Percentiles rank a stretch among this genome's conserved stretches.
Conservation (phyloP, 768 basidiomycete species). For the Macrocybe gigantea region DNA sequence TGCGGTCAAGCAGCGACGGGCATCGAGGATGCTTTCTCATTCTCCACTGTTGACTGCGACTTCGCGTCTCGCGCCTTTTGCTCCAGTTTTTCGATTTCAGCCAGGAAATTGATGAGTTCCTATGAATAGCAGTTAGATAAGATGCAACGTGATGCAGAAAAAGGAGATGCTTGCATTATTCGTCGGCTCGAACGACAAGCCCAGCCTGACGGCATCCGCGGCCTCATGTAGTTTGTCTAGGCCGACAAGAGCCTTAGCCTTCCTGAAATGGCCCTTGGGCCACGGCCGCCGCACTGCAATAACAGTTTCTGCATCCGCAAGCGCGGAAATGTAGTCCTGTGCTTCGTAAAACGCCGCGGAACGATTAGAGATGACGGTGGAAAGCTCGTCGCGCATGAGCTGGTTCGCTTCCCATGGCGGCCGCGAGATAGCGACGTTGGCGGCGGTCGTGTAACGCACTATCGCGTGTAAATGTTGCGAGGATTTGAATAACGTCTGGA, state of each 20-base stretch:
- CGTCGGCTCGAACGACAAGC: slow-evolving; percentile 74
- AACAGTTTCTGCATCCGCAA: slow-evolving; percentile 90
- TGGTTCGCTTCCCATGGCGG: slow-evolving; percentile 87
- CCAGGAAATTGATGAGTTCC: slow-evolving; percentile 13
- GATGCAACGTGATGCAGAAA: slow-evolving; percentile 5
- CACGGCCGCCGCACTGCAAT: slow-evolving; percentile 79
- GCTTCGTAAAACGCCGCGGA: slow-evolving; percentile 80
- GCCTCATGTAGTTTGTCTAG: slow-evolving; percentile 69
- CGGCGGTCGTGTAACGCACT: slow-evolving; percentile 72
- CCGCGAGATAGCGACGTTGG: slow-evolving; percentile 69
- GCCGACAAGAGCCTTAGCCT: slow-evolving; percentile 81
- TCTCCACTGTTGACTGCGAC: background rate
- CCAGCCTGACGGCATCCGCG: slow-evolving; percentile 73
- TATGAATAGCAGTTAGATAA: background rate
- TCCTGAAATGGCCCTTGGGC: slow-evolving; percentile 96
- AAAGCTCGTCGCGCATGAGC: slow-evolving; percentile 84
- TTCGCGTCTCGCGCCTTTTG: slow-evolving; percentile 8
- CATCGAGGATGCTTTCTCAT: background rate
- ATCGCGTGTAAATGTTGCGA: slow-evolving; percentile 69
- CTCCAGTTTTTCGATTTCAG: slow-evolving; percentile 14
- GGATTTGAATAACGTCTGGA: slow-evolving; percentile 72
- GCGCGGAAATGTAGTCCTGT: slow-evolving; percentile 68
- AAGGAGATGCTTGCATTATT: slow-evolving; percentile 29
- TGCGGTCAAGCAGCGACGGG: too few relatives aligned
- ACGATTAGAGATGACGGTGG: slow-evolving; percentile 86